Evolutionary conservation across 208 protist genomes (phyloP), one percentile per base, ranked within the genome.

Genomic region (Trypanosomatidae sp.): DNA sequence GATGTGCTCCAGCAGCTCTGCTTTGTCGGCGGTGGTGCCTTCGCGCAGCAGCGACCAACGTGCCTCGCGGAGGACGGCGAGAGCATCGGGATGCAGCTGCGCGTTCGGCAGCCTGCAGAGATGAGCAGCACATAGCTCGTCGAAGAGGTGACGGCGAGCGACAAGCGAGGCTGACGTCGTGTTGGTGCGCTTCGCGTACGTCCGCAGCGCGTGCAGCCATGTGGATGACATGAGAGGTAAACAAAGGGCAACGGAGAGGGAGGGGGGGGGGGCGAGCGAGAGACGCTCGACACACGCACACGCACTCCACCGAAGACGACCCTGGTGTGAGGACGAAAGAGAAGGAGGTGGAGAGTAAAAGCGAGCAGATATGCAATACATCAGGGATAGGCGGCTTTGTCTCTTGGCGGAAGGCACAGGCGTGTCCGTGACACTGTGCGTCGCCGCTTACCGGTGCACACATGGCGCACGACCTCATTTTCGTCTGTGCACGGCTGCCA

Each of bases 11-110:
- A 90, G 68, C 49, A 86, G 60, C 33, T 50, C 44, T 33, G 81
- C 58, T 52, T 87, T 87, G 55, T 82, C 66, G 7, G 58, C 28
- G 8, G 71, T 46, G 13, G 81, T 75, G 71, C 82, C 83, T 43
- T 80, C 70, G 15, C 73, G 80, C 70, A 92, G 70, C 47, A 92
- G 60, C 15, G 71, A 68, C 85, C 85, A 90, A 6, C 88, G 82
- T 58, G 81, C 64, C 68, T 85, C 74, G 2, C 88, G 85, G 75
- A 92, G 71, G 47, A 90, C 71, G 9, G 71, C 47, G 9, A 92
- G 74, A n/a, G 58, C 62, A 25, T 81, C 59, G 5, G 65, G 49
- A 5, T 66, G 58, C 66, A 81, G 64, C n/a, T 60, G 72, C 22
- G 74, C 66, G 15, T 79, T 81, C 13, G 47, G 74, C 22, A 65